A percentile compares a stretch with the other conserved stretches of the same genome.
Conservation (phyloP, 768 basidiomycete species). For the Wakefieldia striispora region DNA sequence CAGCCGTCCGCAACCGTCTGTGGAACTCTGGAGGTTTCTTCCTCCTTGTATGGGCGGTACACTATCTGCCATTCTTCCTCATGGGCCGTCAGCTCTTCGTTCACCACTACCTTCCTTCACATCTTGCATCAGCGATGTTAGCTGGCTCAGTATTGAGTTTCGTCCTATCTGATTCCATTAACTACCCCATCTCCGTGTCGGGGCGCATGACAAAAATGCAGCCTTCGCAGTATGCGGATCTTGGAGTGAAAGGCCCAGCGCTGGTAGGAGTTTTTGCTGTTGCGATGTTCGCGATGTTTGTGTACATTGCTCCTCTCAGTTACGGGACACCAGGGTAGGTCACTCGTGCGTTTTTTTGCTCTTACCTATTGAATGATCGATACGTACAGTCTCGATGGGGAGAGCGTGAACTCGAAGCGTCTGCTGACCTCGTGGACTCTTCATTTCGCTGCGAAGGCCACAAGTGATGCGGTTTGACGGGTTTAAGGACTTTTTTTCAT, state of each 20-base stretch:
- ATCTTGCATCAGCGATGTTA: conserved; percentile 87
- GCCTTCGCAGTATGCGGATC: conserved; percentile 58
- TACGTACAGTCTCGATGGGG: conserved; percentile 68
- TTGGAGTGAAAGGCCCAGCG: conserved; percentile 74
- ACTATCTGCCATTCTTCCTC: conserved; percentile 97
- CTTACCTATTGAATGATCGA: conserved; percentile 14
- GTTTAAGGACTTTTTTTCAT: conserved; percentile 9
- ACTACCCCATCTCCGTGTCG: conserved; percentile 82
- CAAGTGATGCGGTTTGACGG: conserved; percentile 34
- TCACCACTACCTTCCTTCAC: conserved; percentile 97
- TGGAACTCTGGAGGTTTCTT: conserved; percentile 98
- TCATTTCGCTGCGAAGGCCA: conserved; percentile 81
- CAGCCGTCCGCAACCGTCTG: conserved; percentile 89
- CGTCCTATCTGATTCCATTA: conserved; percentile 84
- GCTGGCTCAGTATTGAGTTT: conserved; percentile 93
- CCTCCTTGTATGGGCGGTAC: conserved; percentile 89
- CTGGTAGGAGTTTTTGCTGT: conserved; percentile 57
- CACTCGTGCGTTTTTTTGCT: not conserved
- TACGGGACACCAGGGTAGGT: conserved; percentile 96
- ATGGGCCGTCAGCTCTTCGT: conserved; percentile 97
- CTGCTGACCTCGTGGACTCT: conserved; percentile 90
- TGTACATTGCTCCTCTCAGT: conserved; percentile 85
- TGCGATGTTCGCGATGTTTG: conserved; percentile 60
- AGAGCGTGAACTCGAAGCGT: conserved; percentile 80
- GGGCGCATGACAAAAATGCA: conserved; percentile 64